phyloP scores from a whole-genome alignment of 345 rosid genomes.

The Eucalyptus shirleyi region DNA sequence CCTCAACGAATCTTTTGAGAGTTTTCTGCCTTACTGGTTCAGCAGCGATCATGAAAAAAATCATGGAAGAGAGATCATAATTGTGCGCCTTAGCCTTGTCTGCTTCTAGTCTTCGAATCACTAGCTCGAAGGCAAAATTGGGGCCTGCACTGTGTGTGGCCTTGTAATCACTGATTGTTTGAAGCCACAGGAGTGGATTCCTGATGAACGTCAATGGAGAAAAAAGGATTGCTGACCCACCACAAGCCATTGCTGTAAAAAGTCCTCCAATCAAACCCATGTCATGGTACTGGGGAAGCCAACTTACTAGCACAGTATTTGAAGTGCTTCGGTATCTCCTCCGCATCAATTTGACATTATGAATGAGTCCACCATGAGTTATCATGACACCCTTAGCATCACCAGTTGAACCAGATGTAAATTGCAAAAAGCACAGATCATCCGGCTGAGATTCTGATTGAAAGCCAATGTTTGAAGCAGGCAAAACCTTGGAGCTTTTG shows the following conservation, averaged over 20 bases:
- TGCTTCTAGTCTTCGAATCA: conserved; percentile 44
- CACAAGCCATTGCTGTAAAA: conserved; percentile 50
- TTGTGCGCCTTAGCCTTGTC: conserved; percentile 14
- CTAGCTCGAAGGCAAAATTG: conserved; percentile 50
- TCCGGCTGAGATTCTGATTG: conserved; percentile 14
- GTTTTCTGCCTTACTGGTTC: conserved; percentile 62
- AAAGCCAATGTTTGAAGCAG: not conserved
- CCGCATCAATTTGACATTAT: conserved; percentile 53
- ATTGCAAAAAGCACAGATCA: conserved; percentile 54
- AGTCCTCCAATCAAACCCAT: conserved; percentile 74
- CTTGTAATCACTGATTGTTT: conserved; percentile 32
- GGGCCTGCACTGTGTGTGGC: conserved; percentile 73
- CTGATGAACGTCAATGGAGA: conserved; percentile 51
- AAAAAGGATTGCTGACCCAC: conserved; percentile 45
- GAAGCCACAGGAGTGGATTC: conserved; percentile 58
- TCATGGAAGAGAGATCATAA: conserved; percentile 54
- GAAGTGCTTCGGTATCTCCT: conserved; percentile 47
- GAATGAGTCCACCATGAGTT: conserved; percentile 50
- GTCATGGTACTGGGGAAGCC: conserved; percentile 80
- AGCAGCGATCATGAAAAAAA: conserved; percentile 64
- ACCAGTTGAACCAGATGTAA: conserved; percentile 65
- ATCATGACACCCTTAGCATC: conserved; percentile 71
- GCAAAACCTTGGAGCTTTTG: conserved; percentile 15
- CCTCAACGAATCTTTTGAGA: conserved; percentile 37
- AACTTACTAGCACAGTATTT: conserved; percentile 38